Evolutionary conservation across 2,329 filamentous ascomycete genomes (phyloP), one percentile per base, ranked within the genome.

Genomic region (Nannizziopsis barbatae): DNA sequence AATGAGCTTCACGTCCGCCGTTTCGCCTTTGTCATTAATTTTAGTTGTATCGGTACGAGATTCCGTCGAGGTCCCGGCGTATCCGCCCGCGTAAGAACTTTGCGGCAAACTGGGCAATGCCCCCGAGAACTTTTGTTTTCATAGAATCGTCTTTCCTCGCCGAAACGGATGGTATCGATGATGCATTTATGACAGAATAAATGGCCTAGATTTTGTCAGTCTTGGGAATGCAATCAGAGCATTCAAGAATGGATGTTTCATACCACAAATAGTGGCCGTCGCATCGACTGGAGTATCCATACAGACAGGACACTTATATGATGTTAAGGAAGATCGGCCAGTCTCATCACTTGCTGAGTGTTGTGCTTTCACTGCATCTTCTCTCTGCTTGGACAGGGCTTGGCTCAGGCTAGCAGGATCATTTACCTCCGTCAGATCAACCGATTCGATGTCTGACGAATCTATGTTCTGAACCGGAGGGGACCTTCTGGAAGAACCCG

Each of bases 131-230:
- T 44, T 45, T 65, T 66, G 2, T 55, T 52, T 7, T 50, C 53
- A 41, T 62, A 68, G 8, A 65, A 58, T 36, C 70, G 57, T 50
- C 66, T 72, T 53, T 72, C 72, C 55, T 79, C 75, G 38, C 72
- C 71, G 20, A 72, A 73, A 35, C 74, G 74, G 14, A 82, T 63
- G n/a, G 76, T 74, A 58, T 79, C 75, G 44, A 75, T 71, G 37
- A 82, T 73, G 55, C 79, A 82, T 32, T 74, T 73, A 56, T 81
- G 77, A 59, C 79, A 82, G 61, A 81, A 81, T 18, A 81, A 67
- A 57, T 82, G 79, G 0, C 78, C 76, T 79, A 36, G 15, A 50
- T 6, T 33, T 1, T 41, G 22, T 27, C 22, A 27, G 22, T 27
- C 22, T n/a, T n/a, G n/a, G n/a, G 22, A 10, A 35, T 41, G 22